phyloP scores from a whole-genome alignment of 306 rosid genomes.

The Fragaria nilgerrensis region DNA sequence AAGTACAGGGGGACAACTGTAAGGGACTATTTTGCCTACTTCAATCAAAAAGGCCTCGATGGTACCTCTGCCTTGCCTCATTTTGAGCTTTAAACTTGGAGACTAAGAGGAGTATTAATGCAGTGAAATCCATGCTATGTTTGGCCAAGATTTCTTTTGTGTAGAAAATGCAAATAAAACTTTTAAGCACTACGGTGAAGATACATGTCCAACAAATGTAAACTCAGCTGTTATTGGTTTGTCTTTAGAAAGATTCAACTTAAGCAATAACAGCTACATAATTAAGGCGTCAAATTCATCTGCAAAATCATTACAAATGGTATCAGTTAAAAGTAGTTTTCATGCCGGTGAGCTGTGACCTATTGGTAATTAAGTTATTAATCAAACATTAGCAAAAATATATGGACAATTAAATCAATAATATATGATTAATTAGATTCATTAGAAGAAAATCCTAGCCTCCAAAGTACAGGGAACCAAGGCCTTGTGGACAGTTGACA shows the following conservation, averaged over 20 bases:
- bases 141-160: neutral
- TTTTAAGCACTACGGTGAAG: neutral
- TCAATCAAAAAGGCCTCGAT: neutral
- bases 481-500: too few relatives aligned
- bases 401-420: too few relatives aligned
- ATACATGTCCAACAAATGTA: neutral
- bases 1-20: slow-evolving; percentile 11
- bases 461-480: too few relatives aligned
- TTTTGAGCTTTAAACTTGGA: slow-evolving; percentile 5
- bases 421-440: too few relatives aligned
- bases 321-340: too few relatives aligned
- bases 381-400: too few relatives aligned
- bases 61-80: neutral
- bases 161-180: neutral
- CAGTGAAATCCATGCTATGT: neutral
- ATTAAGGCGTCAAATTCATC: too few relatives aligned
- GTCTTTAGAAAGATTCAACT: neutral
- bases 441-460: too few relatives aligned
- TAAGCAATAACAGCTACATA: too few relatives aligned
- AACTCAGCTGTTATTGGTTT: neutral
- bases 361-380: too few relatives aligned
- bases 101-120: neutral
- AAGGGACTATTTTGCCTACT: neutral
- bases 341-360: too few relatives aligned
- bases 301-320: too few relatives aligned